Base-by-base conservation (phyloP, 2,329 filamentous ascomycete genomes). In the Escovopsis sp. region DNA sequence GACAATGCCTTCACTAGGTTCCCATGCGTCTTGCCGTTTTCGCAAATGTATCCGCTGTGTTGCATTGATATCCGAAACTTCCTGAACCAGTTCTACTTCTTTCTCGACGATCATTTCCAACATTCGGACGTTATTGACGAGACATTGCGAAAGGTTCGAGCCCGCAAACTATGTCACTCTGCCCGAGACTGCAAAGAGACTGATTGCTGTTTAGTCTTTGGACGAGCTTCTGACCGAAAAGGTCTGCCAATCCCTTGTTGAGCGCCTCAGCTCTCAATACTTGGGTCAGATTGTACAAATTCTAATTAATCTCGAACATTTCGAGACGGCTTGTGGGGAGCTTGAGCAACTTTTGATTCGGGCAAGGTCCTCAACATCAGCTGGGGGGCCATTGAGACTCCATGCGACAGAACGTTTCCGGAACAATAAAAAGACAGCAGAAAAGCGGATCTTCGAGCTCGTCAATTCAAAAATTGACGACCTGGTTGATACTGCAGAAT, bases 391-490 rank as follows among this genome's bases (percentile, higher is more conserved):
- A 0, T 75, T 95, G 43, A 77, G 79, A 4, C 70, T 96, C 5
- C 74, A 73, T 26, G 91, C 93, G 0, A 96, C 91, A 0, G 82
- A 86, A 50, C 76, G 85, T 46, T 98, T 98, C 60, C 74, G 79
- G 35, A 80, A 74, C 53, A 88, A 94, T 57, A 95, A 95, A 64
- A 95, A 96, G 65, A 87, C 83, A 2, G 91, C 91, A 0, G 89
- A 95, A 58, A 94, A 95, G 64, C 82, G 93, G 32, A 96, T 98
- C 45, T 98, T 98, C 56, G 93, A 98, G 63, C 74, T 98, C 0
- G 91, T 98, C 48, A 96, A 98, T 64, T 93, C 85, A 44, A 98
- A 98, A 67, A 96, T 98, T 53, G 89, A 96, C 56, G 91, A 98
- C 58, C 73, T 98, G 10, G 84, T 98, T 43, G 89, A 95, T 53